Conservation (phyloP, 1,139 yeast species). For the Tardiomyces depauwii region DNA sequence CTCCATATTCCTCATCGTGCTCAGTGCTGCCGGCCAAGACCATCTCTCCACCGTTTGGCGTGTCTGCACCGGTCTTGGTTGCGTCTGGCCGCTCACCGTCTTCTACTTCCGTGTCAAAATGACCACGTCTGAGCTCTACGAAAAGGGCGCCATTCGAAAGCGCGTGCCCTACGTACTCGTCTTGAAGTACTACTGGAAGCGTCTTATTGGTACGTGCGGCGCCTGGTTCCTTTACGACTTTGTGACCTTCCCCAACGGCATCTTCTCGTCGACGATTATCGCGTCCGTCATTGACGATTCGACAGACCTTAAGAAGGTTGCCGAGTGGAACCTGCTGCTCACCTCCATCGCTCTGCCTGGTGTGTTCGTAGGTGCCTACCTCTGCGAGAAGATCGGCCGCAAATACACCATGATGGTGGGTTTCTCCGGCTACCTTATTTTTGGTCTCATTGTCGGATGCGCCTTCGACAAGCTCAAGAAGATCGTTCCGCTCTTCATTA, state of each 20-base stretch:
- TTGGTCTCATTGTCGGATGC: slow-evolving; percentile 49
- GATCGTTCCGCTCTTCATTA: slow-evolving; percentile 43
- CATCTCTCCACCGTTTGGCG: slow-evolving; percentile 58
- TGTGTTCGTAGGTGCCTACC: slow-evolving; percentile 43
- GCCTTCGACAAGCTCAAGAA: slow-evolving; percentile 38
- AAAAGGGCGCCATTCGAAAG: slow-evolving; percentile 39
- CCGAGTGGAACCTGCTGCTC: slow-evolving; percentile 48
- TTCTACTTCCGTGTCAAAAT: slow-evolving; percentile 61
- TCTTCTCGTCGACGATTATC: slow-evolving; percentile 44
- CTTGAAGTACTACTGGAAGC: slow-evolving; percentile 42
- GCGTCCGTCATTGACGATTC: slow-evolving; percentile 32
- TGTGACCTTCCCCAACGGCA: slow-evolving; percentile 55
- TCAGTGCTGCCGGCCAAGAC: slow-evolving; percentile 36
- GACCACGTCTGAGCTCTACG: slow-evolving; percentile 53
- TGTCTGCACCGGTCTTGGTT: slow-evolving; percentile 63
- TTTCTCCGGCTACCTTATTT: slow-evolving; percentile 45
- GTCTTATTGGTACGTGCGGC: slow-evolving; percentile 45
- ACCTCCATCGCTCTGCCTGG: slow-evolving; percentile 48
- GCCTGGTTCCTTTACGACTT: slow-evolving; percentile 58
- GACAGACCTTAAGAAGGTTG: slow-evolving; percentile 34
- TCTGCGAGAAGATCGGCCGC: slow-evolving; percentile 45
- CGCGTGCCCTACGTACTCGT: slow-evolving; percentile 44
- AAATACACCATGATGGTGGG: slow-evolving; percentile 49
- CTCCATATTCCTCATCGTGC: slow-evolving; percentile 53
- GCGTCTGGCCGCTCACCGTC: slow-evolving; percentile 61